Evolutionary conservation across 2,329 filamentous ascomycete species (phyloP), one percentile per base, ranked within the genome.

Genomic region (Microsporum audouinii): DNA sequence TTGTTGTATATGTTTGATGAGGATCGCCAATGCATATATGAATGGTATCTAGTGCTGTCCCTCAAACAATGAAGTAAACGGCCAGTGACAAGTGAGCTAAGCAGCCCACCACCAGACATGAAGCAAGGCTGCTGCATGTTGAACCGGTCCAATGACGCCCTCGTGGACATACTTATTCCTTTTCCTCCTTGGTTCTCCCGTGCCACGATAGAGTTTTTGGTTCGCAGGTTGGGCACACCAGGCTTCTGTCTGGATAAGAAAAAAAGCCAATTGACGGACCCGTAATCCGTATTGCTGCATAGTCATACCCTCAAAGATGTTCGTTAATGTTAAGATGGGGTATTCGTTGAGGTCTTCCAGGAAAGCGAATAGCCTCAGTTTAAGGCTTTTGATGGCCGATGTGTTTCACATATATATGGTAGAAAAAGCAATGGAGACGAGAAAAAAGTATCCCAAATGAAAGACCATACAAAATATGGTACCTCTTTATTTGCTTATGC

Each of bases 91-190:
- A 27, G 17, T 49, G 27, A 5, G 39, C 5, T n/a, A n/a, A 14
- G 39, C 6, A n/a, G 2, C 5, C 39, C 39, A 41, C 10, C 27
- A 27, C 7, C 7, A 27, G 12, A 27, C 45, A 10, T 29, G 23
- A 49, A 49, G 23, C 8, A 10, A 23, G 45, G 7, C 45, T 49
- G 43, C 43, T 49, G 45, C 45, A 49, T 12, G 8, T 6, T 23
- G 29, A 55, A 55, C 31, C 29, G 29, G 49, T 34, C 49, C 49
- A 55, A 55, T 55, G 49, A 55, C 31, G 49, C 49, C 49, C 49
- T 55, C 49, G 49, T 55, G 33, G 49, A 31, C 49, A 7, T 55
- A 2, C 33, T 6, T 4, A 55, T 34, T 55, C 12, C 5, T 23
- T 33, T 33, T 17, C n/a, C 31, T 6, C 49, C 29, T 36, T 55